phyloP scores from a whole-genome alignment of 441 rosid genomes.

The Gossypium davidsonii region DNA sequence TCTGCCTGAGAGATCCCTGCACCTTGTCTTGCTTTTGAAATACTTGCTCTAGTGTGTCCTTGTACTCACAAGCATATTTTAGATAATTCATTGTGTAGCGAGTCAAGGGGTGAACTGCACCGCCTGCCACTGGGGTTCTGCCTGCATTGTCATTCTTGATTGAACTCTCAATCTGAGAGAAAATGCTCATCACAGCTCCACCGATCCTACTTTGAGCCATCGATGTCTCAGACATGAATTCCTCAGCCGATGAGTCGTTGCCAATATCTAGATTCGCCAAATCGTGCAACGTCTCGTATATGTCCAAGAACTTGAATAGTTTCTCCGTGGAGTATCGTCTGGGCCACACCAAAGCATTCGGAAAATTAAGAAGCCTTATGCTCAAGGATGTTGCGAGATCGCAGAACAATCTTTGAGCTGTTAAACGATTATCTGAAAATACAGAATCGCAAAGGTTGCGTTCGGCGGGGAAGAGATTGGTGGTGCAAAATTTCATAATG shows the following conservation, averaged over 20 bases:
- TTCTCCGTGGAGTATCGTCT: constrained; percentile 49
- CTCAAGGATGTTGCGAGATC: constrained; percentile 36
- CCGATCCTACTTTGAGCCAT: constrained; percentile 32
- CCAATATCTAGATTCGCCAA: constrained; percentile 23
- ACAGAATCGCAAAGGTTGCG: constrained; percentile 28
- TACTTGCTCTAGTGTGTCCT: constrained; percentile 51
- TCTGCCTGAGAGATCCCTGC: neutral
- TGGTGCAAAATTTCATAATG: constrained; percentile 26
- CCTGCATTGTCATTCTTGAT: constrained; percentile 43
- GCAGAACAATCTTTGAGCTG: constrained; percentile 32
- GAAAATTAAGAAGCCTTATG: constrained; percentile 41
- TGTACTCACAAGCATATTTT: constrained; percentile 60
- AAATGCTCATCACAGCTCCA: constrained; percentile 42
- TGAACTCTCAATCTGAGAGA: constrained; percentile 52
- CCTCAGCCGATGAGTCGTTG: constrained; percentile 5
- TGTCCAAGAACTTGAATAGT: constrained; percentile 56
- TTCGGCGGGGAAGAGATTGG: constrained; percentile 27
- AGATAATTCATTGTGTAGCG: constrained; percentile 76
- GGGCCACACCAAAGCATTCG: constrained; percentile 41
- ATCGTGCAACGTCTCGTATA: constrained; percentile 51
- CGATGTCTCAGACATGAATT: constrained; percentile 29
- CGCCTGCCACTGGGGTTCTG: constrained; percentile 51
- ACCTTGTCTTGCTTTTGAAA: constrained; percentile 29
- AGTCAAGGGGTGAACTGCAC: constrained; percentile 61
- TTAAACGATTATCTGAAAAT: constrained; percentile 25